Percentiles rank a stretch among this genome's conserved stretches.
Conservation (phyloP, 495 filamentous ascomycete species). For the Apiosordaria backusii region DNA sequence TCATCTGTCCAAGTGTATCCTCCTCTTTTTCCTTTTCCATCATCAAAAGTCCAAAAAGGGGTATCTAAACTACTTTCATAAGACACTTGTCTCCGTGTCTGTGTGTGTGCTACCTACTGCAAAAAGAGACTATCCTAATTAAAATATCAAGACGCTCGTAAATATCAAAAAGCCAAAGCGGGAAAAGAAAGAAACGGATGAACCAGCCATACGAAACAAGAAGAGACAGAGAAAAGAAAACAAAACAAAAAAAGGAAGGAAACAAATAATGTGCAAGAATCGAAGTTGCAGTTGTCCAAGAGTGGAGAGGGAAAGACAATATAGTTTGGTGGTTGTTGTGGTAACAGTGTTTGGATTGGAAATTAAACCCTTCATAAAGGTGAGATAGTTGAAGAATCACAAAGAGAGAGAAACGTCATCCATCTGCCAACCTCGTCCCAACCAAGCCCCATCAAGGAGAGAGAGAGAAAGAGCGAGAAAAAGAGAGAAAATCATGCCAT, state of each 20-base stretch:
- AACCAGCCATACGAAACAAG: not conserved
- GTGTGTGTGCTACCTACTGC: constrained; percentile 13
- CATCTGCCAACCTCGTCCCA: too few species aligned
- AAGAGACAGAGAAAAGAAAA: constrained; percentile 10
- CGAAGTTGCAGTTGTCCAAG: not conserved
- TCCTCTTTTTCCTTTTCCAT: constrained; percentile 12
- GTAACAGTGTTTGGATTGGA: not conserved
- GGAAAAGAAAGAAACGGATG: constrained; percentile 14
- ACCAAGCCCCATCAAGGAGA: not conserved
- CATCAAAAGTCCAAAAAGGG: constrained; percentile 1
- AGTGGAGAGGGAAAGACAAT: not conserved
- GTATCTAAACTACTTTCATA: constrained; percentile 7
- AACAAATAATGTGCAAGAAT: constrained; percentile 14
- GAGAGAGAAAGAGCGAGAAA: constrained; percentile 16
- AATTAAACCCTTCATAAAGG: not conserved
- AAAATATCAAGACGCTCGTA: constrained; percentile 10
- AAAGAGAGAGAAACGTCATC: not conserved
- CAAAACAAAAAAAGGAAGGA: constrained; percentile 5
- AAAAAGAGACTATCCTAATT: constrained; percentile 8
- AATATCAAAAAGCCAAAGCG: constrained; percentile 9
- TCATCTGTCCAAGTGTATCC: too few species aligned
- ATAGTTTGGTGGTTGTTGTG: not conserved
- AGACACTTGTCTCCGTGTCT: not conserved
- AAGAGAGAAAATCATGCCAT: constrained; percentile 16
- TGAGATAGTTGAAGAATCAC: not conserved